Evolutionary conservation across 2,329 filamentous ascomycete genomes (phyloP), one percentile per base, ranked within the genome.

Genomic region (Trichocomaceae sp.): DNA sequence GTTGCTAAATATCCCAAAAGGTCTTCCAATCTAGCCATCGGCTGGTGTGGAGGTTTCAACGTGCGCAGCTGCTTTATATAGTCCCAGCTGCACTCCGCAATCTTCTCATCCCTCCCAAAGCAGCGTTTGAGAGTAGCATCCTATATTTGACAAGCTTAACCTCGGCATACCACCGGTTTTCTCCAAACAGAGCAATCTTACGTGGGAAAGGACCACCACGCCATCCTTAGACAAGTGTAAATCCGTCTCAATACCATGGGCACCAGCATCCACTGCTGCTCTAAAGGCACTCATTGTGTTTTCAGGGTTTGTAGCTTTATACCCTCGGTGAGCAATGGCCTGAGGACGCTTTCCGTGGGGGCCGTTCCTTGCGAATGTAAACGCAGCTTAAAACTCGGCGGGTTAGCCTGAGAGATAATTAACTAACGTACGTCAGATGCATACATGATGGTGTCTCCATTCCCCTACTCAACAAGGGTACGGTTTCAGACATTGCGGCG

Each of bases 211-310:
- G 9, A 97, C 89, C 0, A 95, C 87, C 0, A 95, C 84, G 7
- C 86, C 84, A 65, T 97, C 92, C 59, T 80, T 83, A 15, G 88
- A 85, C 35, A 96, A 72, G 67, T 93, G 91, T 6, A 96, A 72
- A 64, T 97, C 92, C n/a, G 90, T 93, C 74, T 97, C 92, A 29
- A 97, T 75, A 0, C 87, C 92, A 64, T 95, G 83, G 0, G 88
- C 83, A 19, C 89, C 89, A 13, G 83, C 83, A 26, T 83, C 75
- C 2, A 92, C 79, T 1, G 90, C 91, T 23, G 79, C 85, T 56
- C 75, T 76, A 72, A 96, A 95, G 10, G 87, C 86, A 15, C 78
- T 80, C 79, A 96, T 84, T 1, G 88, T 87, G 72, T 97, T 97
- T 70, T 97, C 92, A 0, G 92, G 90, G 61, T 80, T 87, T 52